These are phyloP conservation scores for Cyclotella cryptica DNA, from an alignment of 108 stramenopile genomes.

Conservation along the genomic window DNA sequence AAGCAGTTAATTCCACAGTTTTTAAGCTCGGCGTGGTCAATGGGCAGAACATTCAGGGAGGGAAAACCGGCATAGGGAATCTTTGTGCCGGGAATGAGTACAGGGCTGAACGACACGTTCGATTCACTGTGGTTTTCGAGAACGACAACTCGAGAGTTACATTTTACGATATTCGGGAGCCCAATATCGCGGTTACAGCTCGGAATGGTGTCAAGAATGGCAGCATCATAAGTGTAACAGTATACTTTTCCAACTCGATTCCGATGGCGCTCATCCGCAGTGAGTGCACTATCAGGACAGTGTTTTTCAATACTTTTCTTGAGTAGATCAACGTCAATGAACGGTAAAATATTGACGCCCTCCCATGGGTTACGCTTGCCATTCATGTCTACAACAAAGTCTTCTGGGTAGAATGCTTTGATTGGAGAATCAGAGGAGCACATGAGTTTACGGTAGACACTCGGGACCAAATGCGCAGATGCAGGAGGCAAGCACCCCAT, in stretches of 20 bases:
- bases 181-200: slow-evolving; percentile 87
- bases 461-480: slow-evolving; percentile 88
- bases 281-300: slow-evolving; percentile 81
- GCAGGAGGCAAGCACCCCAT: slow-evolving; percentile 96
- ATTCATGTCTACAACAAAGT: slow-evolving; percentile 98
- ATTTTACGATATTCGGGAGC: slow-evolving; percentile 79
- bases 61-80: slow-evolving; percentile 95
- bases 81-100: slow-evolving; percentile 81
- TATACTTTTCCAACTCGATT: slow-evolving; percentile 83
- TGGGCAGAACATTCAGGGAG: slow-evolving; percentile 89
- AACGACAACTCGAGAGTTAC: slow-evolving; percentile 73
- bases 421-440: slow-evolving; percentile 86
- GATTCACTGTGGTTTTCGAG: slow-evolving; percentile 69
- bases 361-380: slow-evolving; percentile 99
- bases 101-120: slow-evolving; percentile 79
- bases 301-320: slow-evolving; percentile 74
- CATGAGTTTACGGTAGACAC: slow-evolving; percentile 90
- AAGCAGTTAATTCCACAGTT: slow-evolving; percentile 86
- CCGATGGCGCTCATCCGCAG: slow-evolving; percentile 78
- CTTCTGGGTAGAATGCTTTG: slow-evolving; percentile 91
- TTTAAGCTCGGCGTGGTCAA: slow-evolving; percentile 65
- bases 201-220: slow-evolving; percentile 76
- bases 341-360: slow-evolving; percentile 97
- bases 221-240: slow-evolving; percentile 81
- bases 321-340: slow-evolving; percentile 93